phyloP scores from a whole-genome alignment of 1,284 basidiomycete genomes.

The Microbotryum silenes-acaulis region DNA sequence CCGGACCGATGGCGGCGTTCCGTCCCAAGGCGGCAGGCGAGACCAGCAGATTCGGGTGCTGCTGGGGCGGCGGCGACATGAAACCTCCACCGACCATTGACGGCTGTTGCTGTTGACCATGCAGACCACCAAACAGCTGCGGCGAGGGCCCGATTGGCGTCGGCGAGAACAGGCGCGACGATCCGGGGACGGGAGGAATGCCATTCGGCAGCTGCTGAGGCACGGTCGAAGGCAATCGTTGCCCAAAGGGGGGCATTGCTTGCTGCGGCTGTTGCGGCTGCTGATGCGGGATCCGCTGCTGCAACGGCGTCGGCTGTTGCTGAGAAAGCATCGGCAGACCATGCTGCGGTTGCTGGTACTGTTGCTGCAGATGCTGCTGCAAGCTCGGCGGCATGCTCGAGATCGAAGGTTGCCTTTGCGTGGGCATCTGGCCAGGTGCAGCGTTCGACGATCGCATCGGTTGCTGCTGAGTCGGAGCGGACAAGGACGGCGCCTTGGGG shows the following conservation, averaged over 20 bases:
- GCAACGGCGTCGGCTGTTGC: conserved; percentile 4
- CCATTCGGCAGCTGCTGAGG: conserved; percentile 14
- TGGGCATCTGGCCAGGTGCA: conserved; percentile 1
- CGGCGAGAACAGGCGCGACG: conserved; percentile 27
- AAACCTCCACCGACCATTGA: conserved; percentile 2
- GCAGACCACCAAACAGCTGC: conserved; percentile 6
- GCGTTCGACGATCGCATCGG: not conserved
- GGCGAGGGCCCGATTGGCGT: conserved; percentile 10
- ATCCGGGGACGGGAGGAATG: not conserved
- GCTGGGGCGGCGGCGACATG: conserved; percentile 14
- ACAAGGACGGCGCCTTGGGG: conserved; percentile 21
- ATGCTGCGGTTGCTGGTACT: not conserved
- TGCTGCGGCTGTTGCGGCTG: conserved; percentile 12
- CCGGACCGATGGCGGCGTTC: conserved; percentile 4
- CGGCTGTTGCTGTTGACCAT: conserved; percentile 16
- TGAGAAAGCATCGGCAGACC: not conserved
- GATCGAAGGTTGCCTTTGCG: conserved; percentile 13
- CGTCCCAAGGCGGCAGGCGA: conserved; percentile 8
- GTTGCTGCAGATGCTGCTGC: not conserved
- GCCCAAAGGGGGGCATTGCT: conserved; percentile 18
- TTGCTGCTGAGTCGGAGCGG: not conserved
- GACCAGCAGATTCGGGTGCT: conserved; percentile 3
- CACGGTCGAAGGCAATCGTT: conserved; percentile 10
- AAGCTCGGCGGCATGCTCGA: conserved; percentile 2
- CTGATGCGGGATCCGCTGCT: conserved; percentile 8